These are phyloP conservation scores for Fraxinus latifolia DNA, from an alignment of 305 asterid genomes.

Conservation along the genomic window DNA sequence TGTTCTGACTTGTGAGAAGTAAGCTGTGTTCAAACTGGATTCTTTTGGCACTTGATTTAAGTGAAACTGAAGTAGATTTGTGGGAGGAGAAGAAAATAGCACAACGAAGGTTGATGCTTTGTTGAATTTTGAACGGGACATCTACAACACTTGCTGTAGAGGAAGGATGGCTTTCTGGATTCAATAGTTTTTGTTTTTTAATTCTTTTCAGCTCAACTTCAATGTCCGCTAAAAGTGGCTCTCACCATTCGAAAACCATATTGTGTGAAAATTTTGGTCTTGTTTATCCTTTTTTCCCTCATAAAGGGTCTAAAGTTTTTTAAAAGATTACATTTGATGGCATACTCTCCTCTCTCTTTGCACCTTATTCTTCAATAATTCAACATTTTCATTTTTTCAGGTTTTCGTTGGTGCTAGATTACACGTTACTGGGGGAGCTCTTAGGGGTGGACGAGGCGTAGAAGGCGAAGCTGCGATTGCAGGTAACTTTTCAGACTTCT, in stretches of 20 bases:
- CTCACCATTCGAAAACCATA: background rate
- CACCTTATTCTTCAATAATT: slow-evolving; percentile 12
- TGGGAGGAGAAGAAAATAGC: background rate
- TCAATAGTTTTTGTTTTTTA: background rate
- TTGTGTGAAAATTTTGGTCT: background rate
- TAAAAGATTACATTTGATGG: background rate
- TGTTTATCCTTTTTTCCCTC: background rate
- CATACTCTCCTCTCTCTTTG: slow-evolving; percentile 8
- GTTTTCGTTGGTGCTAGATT: slow-evolving; percentile 98
- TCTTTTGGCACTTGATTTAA: background rate
- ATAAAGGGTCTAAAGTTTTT: slow-evolving; percentile 4
- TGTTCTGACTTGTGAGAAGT: background rate
- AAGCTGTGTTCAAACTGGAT: background rate
- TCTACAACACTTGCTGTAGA: background rate
- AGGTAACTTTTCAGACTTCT: slow-evolving; percentile 42
- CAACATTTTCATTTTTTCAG: slow-evolving; percentile 39
- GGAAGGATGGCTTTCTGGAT: background rate
- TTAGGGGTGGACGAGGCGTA: slow-evolving; percentile 93
- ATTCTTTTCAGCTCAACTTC: background rate
- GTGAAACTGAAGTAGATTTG: background rate
- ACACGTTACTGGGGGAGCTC: slow-evolving; percentile 97
- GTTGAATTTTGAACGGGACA: background rate
- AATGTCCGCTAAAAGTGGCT: background rate
- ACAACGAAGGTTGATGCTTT: background rate
- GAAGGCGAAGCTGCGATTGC: slow-evolving; percentile 89